These are phyloP conservation scores for Adansonia digitata DNA, from an alignment of 345 rosid species.

Conservation along the genomic window DNA sequence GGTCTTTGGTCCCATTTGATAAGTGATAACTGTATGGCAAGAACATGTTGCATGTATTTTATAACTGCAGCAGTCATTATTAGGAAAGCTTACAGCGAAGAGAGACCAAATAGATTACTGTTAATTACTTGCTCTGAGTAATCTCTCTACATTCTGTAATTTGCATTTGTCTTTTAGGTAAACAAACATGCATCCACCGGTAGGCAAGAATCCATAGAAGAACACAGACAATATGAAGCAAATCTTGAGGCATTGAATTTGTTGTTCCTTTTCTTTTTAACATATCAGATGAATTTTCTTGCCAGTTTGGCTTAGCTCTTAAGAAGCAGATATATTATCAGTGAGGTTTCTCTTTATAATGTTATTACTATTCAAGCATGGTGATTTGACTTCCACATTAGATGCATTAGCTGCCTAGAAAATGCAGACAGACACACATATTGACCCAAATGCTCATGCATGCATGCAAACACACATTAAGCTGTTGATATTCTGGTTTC, in stretches of 20 bases:
- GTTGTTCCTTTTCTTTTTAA: neutral
- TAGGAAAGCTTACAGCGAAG: neutral
- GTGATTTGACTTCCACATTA: neutral
- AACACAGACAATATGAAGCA: conserved; percentile 70
- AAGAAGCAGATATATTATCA: neutral
- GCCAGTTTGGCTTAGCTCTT: neutral
- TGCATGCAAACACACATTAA: neutral
- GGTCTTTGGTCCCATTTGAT: neutral
- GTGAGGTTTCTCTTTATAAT: neutral
- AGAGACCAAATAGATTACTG: neutral
- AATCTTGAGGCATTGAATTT: conserved; percentile 67
- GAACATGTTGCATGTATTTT: neutral
- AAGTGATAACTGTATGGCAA: neutral
- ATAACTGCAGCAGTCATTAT: neutral
- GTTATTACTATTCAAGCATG: neutral
- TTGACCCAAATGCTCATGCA: neutral
- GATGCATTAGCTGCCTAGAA: neutral
- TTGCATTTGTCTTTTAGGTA: conserved; percentile 41
- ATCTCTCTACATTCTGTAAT: neutral
- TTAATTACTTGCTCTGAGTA: neutral
- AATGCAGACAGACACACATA: neutral
- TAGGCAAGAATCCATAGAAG: conserved; percentile 69
- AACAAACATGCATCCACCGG: conserved; percentile 81
- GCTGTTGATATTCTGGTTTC: neutral
- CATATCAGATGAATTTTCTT: neutral